phyloP scores from a whole-genome alignment of 2,329 filamentous ascomycete species.

The Parastagonospora nodorum region DNA sequence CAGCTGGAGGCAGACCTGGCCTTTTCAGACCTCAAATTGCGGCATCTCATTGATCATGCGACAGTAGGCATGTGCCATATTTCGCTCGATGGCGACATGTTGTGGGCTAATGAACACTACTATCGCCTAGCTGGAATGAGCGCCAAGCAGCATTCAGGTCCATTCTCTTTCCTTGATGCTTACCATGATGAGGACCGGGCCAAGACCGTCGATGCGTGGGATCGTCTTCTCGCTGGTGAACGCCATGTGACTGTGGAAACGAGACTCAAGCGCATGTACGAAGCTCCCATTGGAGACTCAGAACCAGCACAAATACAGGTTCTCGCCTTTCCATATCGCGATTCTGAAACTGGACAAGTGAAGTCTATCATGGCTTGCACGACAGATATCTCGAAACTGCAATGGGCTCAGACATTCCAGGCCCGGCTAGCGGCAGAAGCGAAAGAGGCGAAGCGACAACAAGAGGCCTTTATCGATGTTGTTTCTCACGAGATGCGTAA shows the following conservation, averaged over 20 bases:
- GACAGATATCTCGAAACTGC: slow-evolving; percentile 47
- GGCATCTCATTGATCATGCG: slow-evolving; percentile 42
- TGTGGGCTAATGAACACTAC: slow-evolving; percentile 45
- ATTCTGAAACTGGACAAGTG: slow-evolving; percentile 31
- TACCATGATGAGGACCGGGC: slow-evolving; percentile 34
- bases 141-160: slow-evolving; percentile 17
- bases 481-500: slow-evolving; percentile 54
- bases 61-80: slow-evolving; percentile 43
- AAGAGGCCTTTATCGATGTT: slow-evolving; percentile 48
- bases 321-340: slow-evolving; percentile 42
- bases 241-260: slow-evolving; percentile 35
- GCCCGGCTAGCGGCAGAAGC: slow-evolving; percentile 45
- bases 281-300: slow-evolving; percentile 34
- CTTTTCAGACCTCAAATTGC: slow-evolving; percentile 40
- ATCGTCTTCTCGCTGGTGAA: slow-evolving; percentile 24
- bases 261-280: slow-evolving; percentile 38
- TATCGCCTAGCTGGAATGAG: slow-evolving; percentile 33
- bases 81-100: slow-evolving; percentile 33
- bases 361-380: slow-evolving; percentile 46
- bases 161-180: slow-evolving; percentile 30
- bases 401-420: slow-evolving; percentile 48
- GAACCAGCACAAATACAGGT: slow-evolving; percentile 40
- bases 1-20: slow-evolving; percentile 42
- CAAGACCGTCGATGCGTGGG: slow-evolving; percentile 33
- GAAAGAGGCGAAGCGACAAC: slow-evolving; percentile 46